phyloP scores from a whole-genome alignment of 805 yeast species.

The Tanozyma kutaoensis region DNA sequence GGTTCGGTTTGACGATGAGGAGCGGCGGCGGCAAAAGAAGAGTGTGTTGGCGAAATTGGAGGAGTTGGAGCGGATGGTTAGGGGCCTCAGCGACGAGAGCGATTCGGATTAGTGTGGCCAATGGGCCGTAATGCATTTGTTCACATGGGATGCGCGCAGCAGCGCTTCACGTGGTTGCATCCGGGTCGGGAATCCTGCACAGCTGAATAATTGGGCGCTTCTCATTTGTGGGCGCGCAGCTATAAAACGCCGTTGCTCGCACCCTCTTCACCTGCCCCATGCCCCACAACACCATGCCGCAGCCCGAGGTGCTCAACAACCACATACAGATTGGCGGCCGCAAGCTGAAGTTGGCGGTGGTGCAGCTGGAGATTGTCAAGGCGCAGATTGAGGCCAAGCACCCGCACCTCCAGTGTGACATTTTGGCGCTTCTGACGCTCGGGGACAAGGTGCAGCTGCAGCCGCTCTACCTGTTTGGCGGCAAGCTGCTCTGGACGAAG shows the following conservation, averaged over 20 bases:
- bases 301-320: conserved; percentile 11
- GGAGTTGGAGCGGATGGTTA: background rate
- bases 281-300: conserved; percentile 11
- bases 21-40: background rate
- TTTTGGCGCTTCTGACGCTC: conserved; percentile 69
- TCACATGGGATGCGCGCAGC: background rate
- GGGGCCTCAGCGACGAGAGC: background rate
- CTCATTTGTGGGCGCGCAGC: conserved; percentile 1
- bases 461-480: conserved; percentile 91
- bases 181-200: conserved; percentile 1
- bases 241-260: background rate
- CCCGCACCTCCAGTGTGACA: conserved; percentile 59
- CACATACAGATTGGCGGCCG: conserved; percentile 70
- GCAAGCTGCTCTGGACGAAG: conserved; percentile 92
- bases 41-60: background rate
- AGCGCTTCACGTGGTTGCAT: background rate
- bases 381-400: conserved; percentile 40
- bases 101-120: background rate
- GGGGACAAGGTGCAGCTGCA: conserved; percentile 81
- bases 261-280: conserved; percentile 2
- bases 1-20: conserved; percentile 22
- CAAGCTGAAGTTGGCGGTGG: conserved; percentile 75
- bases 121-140: background rate
- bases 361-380: conserved; percentile 69
- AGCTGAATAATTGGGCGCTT: conserved; percentile 1